Evolutionary conservation across 2,329 filamentous ascomycete genomes (phyloP).

Genomic region (Colletotrichum caudatum): DNA sequence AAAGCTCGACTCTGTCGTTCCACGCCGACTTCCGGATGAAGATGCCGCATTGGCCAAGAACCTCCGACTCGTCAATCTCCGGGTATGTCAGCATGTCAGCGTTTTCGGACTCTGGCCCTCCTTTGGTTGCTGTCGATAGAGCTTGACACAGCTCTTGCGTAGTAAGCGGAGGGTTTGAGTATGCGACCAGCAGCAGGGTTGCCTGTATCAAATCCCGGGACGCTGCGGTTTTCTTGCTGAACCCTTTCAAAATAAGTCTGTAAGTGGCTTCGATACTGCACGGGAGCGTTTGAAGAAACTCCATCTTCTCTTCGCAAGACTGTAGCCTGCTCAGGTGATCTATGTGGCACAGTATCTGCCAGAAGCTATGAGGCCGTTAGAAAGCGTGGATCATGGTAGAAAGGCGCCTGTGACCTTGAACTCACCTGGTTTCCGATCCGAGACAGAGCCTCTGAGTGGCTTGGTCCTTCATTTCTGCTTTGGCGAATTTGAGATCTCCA

Average conservation of each 20-base stretch:
- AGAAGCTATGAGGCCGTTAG: not conserved
- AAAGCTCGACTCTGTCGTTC: not conserved
- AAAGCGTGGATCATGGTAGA: too few species aligned
- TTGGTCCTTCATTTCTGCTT: not conserved
- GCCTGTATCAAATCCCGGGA: not conserved
- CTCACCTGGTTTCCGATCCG: not conserved
- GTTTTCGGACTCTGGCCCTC: not conserved
- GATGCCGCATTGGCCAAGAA: not conserved
- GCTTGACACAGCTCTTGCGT: constrained; percentile 26
- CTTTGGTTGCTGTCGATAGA: not conserved
- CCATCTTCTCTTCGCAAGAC: not conserved
- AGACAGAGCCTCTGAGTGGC: not conserved
- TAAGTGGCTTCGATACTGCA: not conserved
- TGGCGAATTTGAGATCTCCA: not conserved
- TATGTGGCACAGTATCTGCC: not conserved
- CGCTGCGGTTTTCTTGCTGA: not conserved
- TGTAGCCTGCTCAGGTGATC: not conserved
- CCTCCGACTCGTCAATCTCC: constrained; percentile 20
- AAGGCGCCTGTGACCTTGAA: not conserved
- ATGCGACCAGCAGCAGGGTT: not conserved
- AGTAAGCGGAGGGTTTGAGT: not conserved
- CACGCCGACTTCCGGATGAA: not conserved
- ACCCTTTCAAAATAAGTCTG: not conserved
- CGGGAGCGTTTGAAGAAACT: not conserved
- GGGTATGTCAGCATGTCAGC: constrained; percentile 3